Percentiles rank a stretch among this genome's conserved stretches.
phyloP scores from a whole-genome alignment of 2,329 filamentous ascomycete genomes.

The Ceratocystis alfenasii region DNA sequence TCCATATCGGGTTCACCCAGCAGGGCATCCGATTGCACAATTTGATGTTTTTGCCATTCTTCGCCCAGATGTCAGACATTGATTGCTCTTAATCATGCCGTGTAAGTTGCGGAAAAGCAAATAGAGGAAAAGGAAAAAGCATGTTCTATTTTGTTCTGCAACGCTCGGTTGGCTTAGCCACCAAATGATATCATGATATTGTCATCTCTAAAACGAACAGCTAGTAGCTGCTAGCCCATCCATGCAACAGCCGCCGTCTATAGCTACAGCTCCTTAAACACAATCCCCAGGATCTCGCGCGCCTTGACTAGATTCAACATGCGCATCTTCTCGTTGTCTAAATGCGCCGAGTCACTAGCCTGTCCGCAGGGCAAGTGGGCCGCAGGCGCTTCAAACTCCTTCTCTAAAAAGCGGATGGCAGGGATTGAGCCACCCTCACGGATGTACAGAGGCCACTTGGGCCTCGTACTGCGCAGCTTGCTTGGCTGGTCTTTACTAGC shows the following conservation, averaged over 20 bases:
- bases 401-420: constrained; percentile 84
- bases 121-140: too few relatives aligned
- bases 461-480: constrained; percentile 24
- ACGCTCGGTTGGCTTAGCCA: background rate
- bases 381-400: constrained; percentile 81
- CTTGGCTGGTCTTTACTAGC: constrained; percentile 19
- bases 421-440: constrained; percentile 92
- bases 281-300: constrained; percentile 76
- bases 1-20: too few relatives aligned
- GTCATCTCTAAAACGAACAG: background rate
- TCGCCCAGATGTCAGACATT: too few relatives aligned
- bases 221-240: background rate
- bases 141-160: constrained; percentile 6
- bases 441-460: constrained; percentile 63
- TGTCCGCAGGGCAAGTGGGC: constrained; percentile 91
- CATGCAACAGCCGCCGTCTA: constrained; percentile 25
- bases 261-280: constrained; percentile 63
- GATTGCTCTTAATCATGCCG: too few relatives aligned
- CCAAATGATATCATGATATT: constrained; percentile 2
- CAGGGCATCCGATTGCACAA: too few relatives aligned
- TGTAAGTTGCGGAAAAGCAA: too few relatives aligned
- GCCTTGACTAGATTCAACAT: constrained; percentile 82
- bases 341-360: constrained; percentile 82
- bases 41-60: too few relatives aligned
- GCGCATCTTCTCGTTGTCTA: constrained; percentile 88